Percentiles rank a stretch among this genome's conserved stretches.
Conservation (phyloP, 345 rosid species). For the Aquilaria sinensis region DNA sequence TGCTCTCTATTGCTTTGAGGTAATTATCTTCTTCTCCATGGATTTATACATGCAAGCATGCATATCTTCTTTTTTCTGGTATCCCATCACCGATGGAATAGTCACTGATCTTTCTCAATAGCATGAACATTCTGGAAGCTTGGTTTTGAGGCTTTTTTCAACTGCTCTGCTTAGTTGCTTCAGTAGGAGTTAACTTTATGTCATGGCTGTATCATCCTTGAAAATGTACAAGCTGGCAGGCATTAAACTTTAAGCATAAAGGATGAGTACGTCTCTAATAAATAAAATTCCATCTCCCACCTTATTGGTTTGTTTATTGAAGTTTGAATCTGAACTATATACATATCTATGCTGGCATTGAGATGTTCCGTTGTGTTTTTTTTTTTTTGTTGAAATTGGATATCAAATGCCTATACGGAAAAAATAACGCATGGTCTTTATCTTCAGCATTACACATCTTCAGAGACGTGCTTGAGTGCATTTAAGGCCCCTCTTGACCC, state of each 20-base stretch:
- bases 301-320: background rate
- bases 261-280: too few relatives aligned
- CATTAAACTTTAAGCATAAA: too few relatives aligned
- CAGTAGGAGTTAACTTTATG: background rate
- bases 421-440: conserved; percentile 7
- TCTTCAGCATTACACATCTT: conserved; percentile 81
- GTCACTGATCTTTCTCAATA: background rate
- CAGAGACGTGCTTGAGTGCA: conserved; percentile 83
- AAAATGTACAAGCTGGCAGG: too few relatives aligned
- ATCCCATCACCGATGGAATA: background rate
- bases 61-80: background rate
- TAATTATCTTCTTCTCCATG: conserved; percentile 14
- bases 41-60: background rate
- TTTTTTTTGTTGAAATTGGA: conserved; percentile 7
- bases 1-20: conserved; percentile 92
- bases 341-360: background rate
- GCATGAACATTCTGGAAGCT: background rate
- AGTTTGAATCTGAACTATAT: background rate
- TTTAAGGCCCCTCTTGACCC: conserved; percentile 97
- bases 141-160: background rate
- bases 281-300: too few relatives aligned
- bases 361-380: background rate
- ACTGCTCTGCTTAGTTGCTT: background rate
- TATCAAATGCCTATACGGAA: background rate
- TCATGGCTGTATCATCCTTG: background rate